Base-by-base conservation (phyloP, 306 rosid species). In the Rosa lucieae region DNA sequence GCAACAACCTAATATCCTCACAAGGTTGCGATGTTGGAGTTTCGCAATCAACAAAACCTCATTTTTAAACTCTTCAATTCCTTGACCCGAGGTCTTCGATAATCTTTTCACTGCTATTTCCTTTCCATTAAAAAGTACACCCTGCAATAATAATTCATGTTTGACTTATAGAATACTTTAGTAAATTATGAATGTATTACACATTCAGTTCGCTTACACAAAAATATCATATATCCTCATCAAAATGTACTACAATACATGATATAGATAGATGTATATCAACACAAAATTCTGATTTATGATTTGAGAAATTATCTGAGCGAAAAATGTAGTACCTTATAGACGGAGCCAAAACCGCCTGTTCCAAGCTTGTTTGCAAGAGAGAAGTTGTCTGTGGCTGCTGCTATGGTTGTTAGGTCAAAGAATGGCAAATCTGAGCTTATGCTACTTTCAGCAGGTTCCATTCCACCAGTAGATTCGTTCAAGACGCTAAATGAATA, bases 11-110 rank as follows among this genome's bases (percentile, higher is more conserved):
- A 92, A 56, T 20, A 89, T 80, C 79, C 89, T 87, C 42, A 89
- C 94, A 67, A 92, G 92, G 80, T 92, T 92, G 44, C 89, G 61
- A n/a, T 86, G 92, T 76, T 92, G 97, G 44, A 92, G 97, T 74
- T 86, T 89, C 8, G 92, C 84, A 69, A 91, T 89, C 39, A 89
- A 66, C 42, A 52, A n/a, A 59, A 89, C 86, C 78, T 92, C 94
- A 51, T 85, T 92, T 78, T 85, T 89, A 56, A 92, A 92, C 72
- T 92, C 92, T 65, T 82, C 82, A 70, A 35, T 65, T 35, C 97
- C 94, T 84, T 89, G 94, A 3, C 90, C 82, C 0, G 97, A 92
- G 40, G 66, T 1, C 70, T 84, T 88, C 6, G 94, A 78, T 21
- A 91, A 53, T 63, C 91, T 88, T 86, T 88, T 92, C 51, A 89